These are phyloP conservation scores for Sarocladiaceae sp. DNA, from an alignment of 2,329 filamentous ascomycete genomes.

Conservation along the genomic window DNA sequence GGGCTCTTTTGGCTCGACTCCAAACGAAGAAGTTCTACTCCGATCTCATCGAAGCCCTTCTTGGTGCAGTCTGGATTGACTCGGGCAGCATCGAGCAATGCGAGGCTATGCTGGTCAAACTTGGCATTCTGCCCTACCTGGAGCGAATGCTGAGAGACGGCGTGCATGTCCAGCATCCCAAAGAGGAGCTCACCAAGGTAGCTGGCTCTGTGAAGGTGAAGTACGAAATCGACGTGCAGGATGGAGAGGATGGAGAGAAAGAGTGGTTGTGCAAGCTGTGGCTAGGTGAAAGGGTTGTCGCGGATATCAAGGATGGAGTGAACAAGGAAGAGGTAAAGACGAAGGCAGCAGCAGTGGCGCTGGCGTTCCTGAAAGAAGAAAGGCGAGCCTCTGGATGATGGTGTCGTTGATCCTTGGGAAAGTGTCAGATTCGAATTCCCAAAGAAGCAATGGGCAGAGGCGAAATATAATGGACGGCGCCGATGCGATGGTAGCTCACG, in stretches of 20 bases:
- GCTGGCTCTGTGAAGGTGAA: conserved; percentile 47
- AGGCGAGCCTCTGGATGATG: not conserved
- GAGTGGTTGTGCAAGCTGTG: conserved; percentile 42
- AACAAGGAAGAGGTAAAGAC: conserved; percentile 49
- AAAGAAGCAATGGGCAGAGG: no score
- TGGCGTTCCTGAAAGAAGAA: conserved; percentile 27
- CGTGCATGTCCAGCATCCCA: conserved; percentile 60
- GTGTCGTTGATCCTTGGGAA: no score
- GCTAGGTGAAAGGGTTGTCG: conserved; percentile 43
- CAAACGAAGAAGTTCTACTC: conserved; percentile 73
- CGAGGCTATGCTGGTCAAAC: conserved; percentile 50
- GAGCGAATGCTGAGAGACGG: conserved; percentile 53
- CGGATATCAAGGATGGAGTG: conserved; percentile 39
- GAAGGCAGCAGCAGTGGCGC: conserved; percentile 49
- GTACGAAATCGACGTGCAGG: conserved; percentile 40
- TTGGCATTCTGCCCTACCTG: conserved; percentile 64
- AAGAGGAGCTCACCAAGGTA: conserved; percentile 62
- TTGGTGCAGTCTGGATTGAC: conserved; percentile 85
- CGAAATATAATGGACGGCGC: no score
- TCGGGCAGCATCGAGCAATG: conserved; percentile 60
- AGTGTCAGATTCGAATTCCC: no score
- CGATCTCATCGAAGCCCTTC: conserved; percentile 74
- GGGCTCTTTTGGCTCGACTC: conserved; percentile 65
- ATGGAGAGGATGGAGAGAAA: conserved; percentile 17
- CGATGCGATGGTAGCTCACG: no score